These are phyloP conservation scores for Suillus clintonianus DNA, from an alignment of 768 basidiomycete genomes.

Conservation along the genomic window DNA sequence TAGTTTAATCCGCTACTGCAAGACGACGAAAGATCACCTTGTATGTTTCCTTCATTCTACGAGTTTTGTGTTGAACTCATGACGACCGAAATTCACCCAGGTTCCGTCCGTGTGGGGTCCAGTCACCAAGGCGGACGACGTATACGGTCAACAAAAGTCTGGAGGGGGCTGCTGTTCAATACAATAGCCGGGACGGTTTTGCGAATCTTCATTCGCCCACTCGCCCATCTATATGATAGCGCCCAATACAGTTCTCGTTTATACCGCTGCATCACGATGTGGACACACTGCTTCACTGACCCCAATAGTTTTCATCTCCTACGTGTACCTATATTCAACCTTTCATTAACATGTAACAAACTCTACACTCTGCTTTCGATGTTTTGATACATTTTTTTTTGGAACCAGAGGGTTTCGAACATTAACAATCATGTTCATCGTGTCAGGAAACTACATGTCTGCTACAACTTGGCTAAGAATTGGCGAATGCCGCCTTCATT, in stretches of 20 bases:
- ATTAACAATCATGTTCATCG: neutral
- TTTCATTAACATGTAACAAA: constrained; percentile 3
- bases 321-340: constrained; percentile 15
- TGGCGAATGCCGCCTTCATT: constrained; percentile 43
- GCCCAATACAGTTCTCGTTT: constrained; percentile 3
- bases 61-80: neutral
- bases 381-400: neutral
- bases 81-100: constrained; percentile 40
- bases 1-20: constrained; percentile 75
- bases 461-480: constrained; percentile 46
- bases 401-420: neutral
- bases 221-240: constrained; percentile 6
- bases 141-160: constrained; percentile 75
- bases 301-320: constrained; percentile 1
- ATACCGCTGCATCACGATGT: constrained; percentile 19
- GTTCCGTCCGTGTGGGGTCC: constrained; percentile 98
- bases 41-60: constrained; percentile 35
- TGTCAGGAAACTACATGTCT: neutral
- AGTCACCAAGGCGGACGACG: constrained; percentile 89
- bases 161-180: constrained; percentile 56
- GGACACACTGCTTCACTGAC: constrained; percentile 11
- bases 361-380: neutral
- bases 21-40: constrained; percentile 70
- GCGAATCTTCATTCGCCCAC: neutral
- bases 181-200: constrained; percentile 41